phyloP scores from a whole-genome alignment of 306 rosid genomes.

The Spatholobus suberectus region DNA sequence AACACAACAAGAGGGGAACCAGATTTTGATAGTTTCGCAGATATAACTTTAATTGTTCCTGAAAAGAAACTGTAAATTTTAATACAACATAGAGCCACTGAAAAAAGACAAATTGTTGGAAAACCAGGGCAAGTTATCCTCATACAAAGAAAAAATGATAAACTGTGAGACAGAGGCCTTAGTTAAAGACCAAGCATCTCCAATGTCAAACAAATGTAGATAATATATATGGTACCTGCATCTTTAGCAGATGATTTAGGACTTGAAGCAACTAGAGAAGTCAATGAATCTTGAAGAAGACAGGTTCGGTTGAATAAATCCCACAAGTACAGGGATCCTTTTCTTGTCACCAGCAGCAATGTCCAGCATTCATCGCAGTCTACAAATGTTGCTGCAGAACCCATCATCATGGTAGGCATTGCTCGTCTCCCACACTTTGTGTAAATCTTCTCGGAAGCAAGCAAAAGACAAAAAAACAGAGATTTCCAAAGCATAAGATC shows the following conservation, averaged over 20 bases:
- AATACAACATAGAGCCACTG: background rate
- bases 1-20: slow-evolving; percentile 84
- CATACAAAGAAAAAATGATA: background rate
- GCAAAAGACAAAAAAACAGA: slow-evolving; percentile 28
- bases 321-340: slow-evolving; percentile 86
- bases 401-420: slow-evolving; percentile 92
- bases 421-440: slow-evolving; percentile 94
- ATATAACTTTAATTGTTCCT: slow-evolving; percentile 83
- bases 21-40: slow-evolving; percentile 77
- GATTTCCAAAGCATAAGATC: slow-evolving; percentile 17
- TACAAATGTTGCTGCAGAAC: slow-evolving; percentile 89
- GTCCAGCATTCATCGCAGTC: slow-evolving; percentile 95
- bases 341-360: slow-evolving; percentile 87
- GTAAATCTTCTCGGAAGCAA: slow-evolving; percentile 69
- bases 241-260: slow-evolving; percentile 67
- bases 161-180: background rate
- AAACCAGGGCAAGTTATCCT: slow-evolving; percentile 22
- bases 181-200: slow-evolving; percentile 24
- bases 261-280: slow-evolving; percentile 72
- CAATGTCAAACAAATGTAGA: slow-evolving; percentile 18
- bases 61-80: slow-evolving; percentile 37
- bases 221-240: slow-evolving; percentile 57
- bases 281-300: slow-evolving; percentile 80
- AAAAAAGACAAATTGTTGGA: background rate
- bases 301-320: slow-evolving; percentile 78